Evolutionary conservation across 768 basidiomycete species (phyloP).

Genomic region (Scleroderma citrinum): DNA sequence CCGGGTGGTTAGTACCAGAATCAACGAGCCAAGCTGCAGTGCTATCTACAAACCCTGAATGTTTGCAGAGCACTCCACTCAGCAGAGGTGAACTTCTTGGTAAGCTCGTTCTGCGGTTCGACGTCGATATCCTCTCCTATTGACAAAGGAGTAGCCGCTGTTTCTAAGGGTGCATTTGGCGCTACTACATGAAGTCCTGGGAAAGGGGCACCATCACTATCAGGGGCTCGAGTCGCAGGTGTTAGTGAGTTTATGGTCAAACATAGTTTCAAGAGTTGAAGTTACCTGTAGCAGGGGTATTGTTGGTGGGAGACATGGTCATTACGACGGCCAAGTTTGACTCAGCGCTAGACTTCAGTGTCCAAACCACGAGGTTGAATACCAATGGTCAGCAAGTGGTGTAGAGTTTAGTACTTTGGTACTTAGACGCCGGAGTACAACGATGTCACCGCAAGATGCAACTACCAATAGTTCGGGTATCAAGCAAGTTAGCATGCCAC

Average conservation of each 20-base stretch:
- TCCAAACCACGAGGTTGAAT: background rate
- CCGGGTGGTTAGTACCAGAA: no score
- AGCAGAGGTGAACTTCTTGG: conserved; percentile 58
- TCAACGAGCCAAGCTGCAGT: background rate
- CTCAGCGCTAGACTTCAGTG: background rate
- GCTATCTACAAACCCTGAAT: conserved; percentile 48
- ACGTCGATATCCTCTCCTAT: conserved; percentile 10
- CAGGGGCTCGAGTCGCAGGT: no score
- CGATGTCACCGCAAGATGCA: background rate
- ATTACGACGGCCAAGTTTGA: background rate
- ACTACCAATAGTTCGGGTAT: background rate
- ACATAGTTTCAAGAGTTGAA: background rate
- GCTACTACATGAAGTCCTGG: no score
- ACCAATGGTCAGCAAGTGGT: no score
- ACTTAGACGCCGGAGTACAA: no score
- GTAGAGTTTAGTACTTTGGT: no score
- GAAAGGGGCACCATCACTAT: background rate
- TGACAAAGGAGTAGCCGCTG: background rate
- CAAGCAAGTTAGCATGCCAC: background rate
- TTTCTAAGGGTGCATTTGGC: background rate
- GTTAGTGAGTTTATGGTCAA: no score
- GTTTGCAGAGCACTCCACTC: conserved; percentile 69
- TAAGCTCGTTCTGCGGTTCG: conserved; percentile 68
- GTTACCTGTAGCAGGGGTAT: no score
- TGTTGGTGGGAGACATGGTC: no score